Base-by-base conservation (phyloP, 2,329 filamentous ascomycete genomes). In the Lachnellula occidentalis region DNA sequence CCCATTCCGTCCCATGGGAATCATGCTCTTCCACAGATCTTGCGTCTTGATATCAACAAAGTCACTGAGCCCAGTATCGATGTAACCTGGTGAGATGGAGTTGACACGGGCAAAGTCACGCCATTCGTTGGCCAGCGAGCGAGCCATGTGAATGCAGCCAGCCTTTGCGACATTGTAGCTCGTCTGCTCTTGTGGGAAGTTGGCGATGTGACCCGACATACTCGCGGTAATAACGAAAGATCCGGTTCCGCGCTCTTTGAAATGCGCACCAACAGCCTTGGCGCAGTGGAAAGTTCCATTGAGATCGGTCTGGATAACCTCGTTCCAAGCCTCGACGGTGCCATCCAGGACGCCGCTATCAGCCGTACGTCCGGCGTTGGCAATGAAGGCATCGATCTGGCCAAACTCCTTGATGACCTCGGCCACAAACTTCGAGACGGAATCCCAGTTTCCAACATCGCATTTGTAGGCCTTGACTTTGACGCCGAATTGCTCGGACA, bases 71-170 rank as follows among this genome's bases (percentile, higher is more conserved):
- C 22, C 22, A 6, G 43, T 45, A 71, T 84, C 82, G 64, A 86
- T 85, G 73, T 85, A 86, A 50, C 83, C 83, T 11, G 83, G 83
- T 4, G 81, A 85, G 70, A 86, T 81, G 69, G 75, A 78, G 75
- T 86, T 86, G 67, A 84, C 82, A 63, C 83, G 79, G 48, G 83
- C 83, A 69, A 85, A 86, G 69, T 83, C 81, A 58, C 80, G 75
- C 83, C 83, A 86, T 71, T 86, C 83, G 46, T 50, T 50, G 11
- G 54, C 54, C 2, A 56, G 47, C 11, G 54, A 56, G 17, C n/a
- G 12, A 31, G 19, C 19, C 36, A 39, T 39, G 2, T 39, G 36
- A 15, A 17, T 15, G 34, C 79, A 82, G 57, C 81, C 83, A 36
- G 83, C 81, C 75, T 86, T 85, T 60, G 82, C 78, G 49, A 78